These are phyloP conservation scores for Colletotrichum camelliae DNA, from an alignment of 2,329 filamentous ascomycete species.

Conservation along the genomic window DNA sequence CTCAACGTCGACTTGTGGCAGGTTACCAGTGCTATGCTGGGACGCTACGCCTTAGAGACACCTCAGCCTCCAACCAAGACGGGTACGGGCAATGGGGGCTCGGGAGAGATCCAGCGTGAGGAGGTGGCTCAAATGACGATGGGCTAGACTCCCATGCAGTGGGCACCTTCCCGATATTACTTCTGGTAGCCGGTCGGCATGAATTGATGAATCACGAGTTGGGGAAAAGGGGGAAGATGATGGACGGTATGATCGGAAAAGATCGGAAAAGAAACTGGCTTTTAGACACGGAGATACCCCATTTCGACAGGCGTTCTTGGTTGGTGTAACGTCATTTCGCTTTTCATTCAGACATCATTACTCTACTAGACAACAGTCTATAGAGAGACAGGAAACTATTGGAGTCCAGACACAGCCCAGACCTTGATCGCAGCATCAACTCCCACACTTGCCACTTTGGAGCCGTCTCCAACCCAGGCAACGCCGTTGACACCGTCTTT, in stretches of 20 bases:
- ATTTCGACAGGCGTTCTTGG: neutral
- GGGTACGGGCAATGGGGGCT: neutral
- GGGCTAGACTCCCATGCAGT: constrained; percentile 35
- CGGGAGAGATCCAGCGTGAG: constrained; percentile 35
- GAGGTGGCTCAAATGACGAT: constrained; percentile 42
- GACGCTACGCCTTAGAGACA: neutral
- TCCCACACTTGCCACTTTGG: constrained; percentile 78
- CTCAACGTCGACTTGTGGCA: constrained; percentile 17
- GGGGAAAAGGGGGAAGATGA: no score
- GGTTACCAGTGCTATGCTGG: constrained; percentile 18
- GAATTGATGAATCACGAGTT: neutral
- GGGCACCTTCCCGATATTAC: neutral
- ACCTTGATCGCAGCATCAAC: constrained; percentile 91
- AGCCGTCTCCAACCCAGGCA: constrained; percentile 72
- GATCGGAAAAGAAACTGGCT: neutral
- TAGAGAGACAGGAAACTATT: constrained; percentile 32
- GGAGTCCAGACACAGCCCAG: constrained; percentile 72
- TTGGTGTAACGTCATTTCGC: constrained; percentile 3
- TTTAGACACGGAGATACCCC: constrained; percentile 16
- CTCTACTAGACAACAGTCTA: neutral
- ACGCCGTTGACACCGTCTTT: constrained; percentile 95
- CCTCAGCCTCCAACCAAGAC: neutral
- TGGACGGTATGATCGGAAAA: neutral
- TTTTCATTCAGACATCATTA: constrained; percentile 6
- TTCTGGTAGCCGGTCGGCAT: neutral